Percentiles rank a stretch among this genome's conserved stretches.
Evolutionary conservation across 192 early-diverging fungal species (phyloP).

Genomic region (Linnemannia elongata): DNA sequence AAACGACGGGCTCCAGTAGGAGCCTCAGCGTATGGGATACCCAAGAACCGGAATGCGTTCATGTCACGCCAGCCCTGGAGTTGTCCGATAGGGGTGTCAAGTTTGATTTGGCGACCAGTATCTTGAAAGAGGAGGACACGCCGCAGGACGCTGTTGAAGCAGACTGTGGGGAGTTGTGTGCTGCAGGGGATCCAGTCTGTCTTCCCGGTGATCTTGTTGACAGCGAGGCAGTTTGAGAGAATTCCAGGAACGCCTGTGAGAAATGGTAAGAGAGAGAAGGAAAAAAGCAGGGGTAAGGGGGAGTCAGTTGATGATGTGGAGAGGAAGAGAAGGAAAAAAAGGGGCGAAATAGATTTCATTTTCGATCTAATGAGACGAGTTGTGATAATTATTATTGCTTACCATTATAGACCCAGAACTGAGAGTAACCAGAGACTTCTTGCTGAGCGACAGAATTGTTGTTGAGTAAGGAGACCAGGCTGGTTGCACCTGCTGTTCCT

Average conservation of each 20-base stretch:
- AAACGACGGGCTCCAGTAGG: conserved; percentile 37
- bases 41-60: conserved; percentile 51
- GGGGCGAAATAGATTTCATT: no score
- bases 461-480: conserved; percentile 1
- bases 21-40: conserved; percentile 52
- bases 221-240: conserved; percentile 25
- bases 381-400: not conserved
- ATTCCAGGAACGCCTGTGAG: conserved; percentile 19
- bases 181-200: conserved; percentile 32
- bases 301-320: no score
- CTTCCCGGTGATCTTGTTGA: conserved; percentile 31
- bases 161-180: conserved; percentile 31
- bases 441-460: not conserved
- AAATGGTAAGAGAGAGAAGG: not conserved
- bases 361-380: no score
- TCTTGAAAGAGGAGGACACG: conserved; percentile 44
- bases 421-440: conserved; percentile 12
- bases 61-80: conserved; percentile 52
- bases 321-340: no score
- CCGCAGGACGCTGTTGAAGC: conserved; percentile 42
- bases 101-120: conserved; percentile 35
- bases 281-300: not conserved
- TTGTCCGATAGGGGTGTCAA: conserved; percentile 31
- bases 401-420: conserved; percentile 18
- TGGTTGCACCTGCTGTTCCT: conserved; percentile 8